Evolutionary conservation across 345 rosid species (phyloP).

Genomic region (Moringa oleifera): DNA sequence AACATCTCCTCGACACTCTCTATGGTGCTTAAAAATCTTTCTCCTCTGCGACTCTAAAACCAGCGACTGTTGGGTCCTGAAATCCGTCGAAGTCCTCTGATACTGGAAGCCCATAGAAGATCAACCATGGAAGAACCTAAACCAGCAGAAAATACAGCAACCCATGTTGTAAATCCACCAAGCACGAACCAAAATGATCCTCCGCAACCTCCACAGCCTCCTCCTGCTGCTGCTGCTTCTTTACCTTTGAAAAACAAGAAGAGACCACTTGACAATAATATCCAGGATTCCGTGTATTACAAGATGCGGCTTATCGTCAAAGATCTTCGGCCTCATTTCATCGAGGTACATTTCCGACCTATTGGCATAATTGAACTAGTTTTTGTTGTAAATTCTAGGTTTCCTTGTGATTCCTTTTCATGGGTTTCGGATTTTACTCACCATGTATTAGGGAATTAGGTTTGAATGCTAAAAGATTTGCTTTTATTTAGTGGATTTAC

Average conservation of each 20-base stretch:
- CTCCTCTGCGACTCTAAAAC: too few relatives aligned
- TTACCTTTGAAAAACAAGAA: constrained; percentile 37
- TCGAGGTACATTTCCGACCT: constrained; percentile 35
- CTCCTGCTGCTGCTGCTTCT: constrained; percentile 13
- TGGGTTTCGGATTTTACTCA: background rate
- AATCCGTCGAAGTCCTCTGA: too few relatives aligned
- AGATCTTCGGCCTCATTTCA: constrained; percentile 57
- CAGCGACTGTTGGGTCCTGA: too few relatives aligned
- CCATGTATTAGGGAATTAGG: background rate
- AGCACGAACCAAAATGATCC: constrained; percentile 11
- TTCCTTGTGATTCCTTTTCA: background rate
- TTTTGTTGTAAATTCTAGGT: background rate
- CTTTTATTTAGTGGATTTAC: background rate
- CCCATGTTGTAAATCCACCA: constrained; percentile 11
- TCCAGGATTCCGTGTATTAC: constrained; percentile 47
- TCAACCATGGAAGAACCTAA: constrained; percentile 34
- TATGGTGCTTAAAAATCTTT: too few relatives aligned
- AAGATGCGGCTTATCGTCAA: constrained; percentile 54
- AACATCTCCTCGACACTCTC: too few relatives aligned
- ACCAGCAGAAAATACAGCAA: constrained; percentile 15
- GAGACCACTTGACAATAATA: constrained; percentile 40
- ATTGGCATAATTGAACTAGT: background rate
- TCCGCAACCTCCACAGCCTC: constrained; percentile 20
- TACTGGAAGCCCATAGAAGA: too few relatives aligned
- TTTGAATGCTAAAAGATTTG: background rate